Percentiles rank a stretch among this genome's conserved stretches.
phyloP scores from a whole-genome alignment of 176 grass and related monocot genomes.

The Otatea glauca region DNA sequence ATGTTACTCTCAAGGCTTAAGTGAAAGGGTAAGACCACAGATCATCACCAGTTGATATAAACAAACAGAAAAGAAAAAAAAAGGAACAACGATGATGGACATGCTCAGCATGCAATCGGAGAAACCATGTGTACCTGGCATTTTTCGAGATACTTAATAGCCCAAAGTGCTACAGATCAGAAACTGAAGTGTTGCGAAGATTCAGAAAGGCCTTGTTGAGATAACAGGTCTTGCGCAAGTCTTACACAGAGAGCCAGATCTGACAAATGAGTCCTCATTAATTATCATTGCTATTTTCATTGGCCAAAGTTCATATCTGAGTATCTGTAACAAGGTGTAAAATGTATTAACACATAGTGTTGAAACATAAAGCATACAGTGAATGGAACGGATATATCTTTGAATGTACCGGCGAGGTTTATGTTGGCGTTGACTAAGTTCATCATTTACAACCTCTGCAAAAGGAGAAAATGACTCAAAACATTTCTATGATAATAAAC shows the following conservation, averaged over 20 bases:
- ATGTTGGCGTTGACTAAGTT: slow-evolving; percentile 76
- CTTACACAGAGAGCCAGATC: slow-evolving; percentile 45
- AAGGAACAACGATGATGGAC: too few species aligned
- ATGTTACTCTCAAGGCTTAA: slow-evolving; percentile 1
- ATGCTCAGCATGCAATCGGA: neutral
- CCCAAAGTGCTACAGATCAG: slow-evolving; percentile 51
- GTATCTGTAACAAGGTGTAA: slow-evolving; percentile 59
- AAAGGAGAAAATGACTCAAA: slow-evolving; percentile 35
- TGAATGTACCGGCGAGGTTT: slow-evolving; percentile 81
- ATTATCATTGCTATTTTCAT: slow-evolving; percentile 46
- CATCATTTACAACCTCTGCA: slow-evolving; percentile 70
- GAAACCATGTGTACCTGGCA: slow-evolving; percentile 37
- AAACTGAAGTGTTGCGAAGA: slow-evolving; percentile 42
- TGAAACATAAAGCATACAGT: slow-evolving; percentile 17
- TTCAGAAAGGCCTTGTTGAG: slow-evolving; percentile 28
- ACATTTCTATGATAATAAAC: slow-evolving; percentile 1
- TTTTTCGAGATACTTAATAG: slow-evolving; percentile 31
- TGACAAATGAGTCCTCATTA: slow-evolving; percentile 27
- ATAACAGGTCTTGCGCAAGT: slow-evolving; percentile 43
- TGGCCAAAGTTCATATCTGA: slow-evolving; percentile 98
- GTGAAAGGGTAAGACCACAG: neutral
- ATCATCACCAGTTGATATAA: slow-evolving; percentile 12
- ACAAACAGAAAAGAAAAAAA: neutral
- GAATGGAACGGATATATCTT: slow-evolving; percentile 2
- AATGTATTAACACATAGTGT: slow-evolving; percentile 33